phyloP scores from a whole-genome alignment of 2,329 filamentous ascomycete species.

The Penicillium sclerotiorum region DNA sequence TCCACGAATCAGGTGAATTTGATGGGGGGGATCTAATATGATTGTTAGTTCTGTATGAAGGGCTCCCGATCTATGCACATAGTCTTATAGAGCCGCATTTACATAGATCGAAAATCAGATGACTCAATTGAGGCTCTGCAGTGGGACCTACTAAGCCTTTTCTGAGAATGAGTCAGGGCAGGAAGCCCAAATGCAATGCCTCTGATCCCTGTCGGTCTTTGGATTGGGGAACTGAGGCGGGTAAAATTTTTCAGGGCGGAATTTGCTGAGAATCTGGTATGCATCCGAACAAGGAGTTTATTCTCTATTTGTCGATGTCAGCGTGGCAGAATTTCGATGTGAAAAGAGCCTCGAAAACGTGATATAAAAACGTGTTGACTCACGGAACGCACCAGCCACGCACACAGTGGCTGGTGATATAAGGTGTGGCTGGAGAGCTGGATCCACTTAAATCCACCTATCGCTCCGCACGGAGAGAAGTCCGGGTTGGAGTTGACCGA shows the following conservation, averaged over 20 bases:
- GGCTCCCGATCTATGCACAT: too few relatives aligned
- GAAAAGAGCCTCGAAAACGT: neutral
- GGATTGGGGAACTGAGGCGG: neutral
- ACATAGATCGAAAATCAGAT: too few relatives aligned
- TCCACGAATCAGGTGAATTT: neutral
- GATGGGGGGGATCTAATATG: neutral
- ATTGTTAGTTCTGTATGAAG: neutral
- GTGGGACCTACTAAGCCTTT: neutral
- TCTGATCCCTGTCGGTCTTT: neutral
- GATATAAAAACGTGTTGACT: constrained; percentile 20
- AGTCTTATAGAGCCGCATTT: too few relatives aligned
- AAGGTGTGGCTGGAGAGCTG: neutral
- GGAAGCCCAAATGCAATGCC: neutral
- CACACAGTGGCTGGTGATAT: constrained; percentile 9
- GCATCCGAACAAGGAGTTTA: constrained; percentile 1
- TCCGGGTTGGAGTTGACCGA: constrained; percentile 9
- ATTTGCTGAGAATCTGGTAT: neutral
- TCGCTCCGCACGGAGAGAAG: constrained; percentile 16
- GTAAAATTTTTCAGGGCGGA: neutral
- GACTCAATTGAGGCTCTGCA: neutral
- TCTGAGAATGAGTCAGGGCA: neutral
- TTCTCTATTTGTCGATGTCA: neutral
- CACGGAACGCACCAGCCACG: constrained; percentile 20
- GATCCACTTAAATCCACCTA: neutral
- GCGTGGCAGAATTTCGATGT: neutral